Base-by-base conservation (phyloP, 768 basidiomycete species). In the Neoboletus magnificus region DNA sequence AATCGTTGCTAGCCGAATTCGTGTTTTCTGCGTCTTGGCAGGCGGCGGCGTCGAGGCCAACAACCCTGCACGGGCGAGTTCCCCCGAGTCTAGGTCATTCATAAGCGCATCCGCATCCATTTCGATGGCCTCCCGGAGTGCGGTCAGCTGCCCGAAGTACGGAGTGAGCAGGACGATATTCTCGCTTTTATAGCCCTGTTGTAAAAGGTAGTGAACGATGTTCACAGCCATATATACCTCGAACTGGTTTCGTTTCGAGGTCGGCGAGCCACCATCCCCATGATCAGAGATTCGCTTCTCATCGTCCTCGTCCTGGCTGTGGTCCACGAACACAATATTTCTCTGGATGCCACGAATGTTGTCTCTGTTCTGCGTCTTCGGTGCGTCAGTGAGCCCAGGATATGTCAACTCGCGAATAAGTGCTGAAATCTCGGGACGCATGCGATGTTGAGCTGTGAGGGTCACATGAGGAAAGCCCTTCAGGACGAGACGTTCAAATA, bases 401-500 rank as follows among this genome's bases (percentile, higher is more conserved):
- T 89, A 89, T 0, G 86, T 88, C 16, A 89, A 73, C 9, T 72
- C 62, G 15, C 87, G 79, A 33, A 89, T 77, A 23, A 87, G 71
- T 0, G 76, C 61, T 7, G 87, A 85, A 13, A 89, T 88, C 58
- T 88, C 85, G 1, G 87, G 87, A 9, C 87, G 77, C 87, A 89
- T 89, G 13, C 87, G 81, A 62, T 88, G 87, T 56, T 89, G 87
- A 42, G 77, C 63, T 0, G 60, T 65, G 18, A 89, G 78, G 0
- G 77, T 82, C 45, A 69, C 60, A 63, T 89, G 86, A 0, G 87
- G 87, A 61, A 82, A 89, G 0, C 78, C 80, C 55, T 77, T 77
- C 11, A 81, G 66, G 20, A 87, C 82, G 2, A 88, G 77, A 5
- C 87, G 82, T 57, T 89, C 87, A 59, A 89, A 89, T 0, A 89